A percentile compares a stretch with the other conserved stretches of the same genome.
These are phyloP conservation scores for Xylaria castorea DNA, from an alignment of 495 filamentous ascomycete species.

Conservation along the genomic window DNA sequence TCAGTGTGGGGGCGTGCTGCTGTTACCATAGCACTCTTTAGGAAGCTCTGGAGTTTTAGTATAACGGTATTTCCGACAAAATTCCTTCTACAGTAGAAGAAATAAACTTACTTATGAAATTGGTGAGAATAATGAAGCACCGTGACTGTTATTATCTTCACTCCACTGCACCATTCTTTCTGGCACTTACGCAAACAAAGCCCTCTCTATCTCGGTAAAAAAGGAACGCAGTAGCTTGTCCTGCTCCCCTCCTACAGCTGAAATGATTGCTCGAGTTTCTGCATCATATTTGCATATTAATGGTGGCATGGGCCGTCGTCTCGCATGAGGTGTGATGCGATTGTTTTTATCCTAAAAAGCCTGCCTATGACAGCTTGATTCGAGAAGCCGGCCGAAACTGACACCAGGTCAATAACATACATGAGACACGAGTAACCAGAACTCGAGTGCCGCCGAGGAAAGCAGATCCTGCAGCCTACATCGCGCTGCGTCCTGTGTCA, in stretches of 20 bases:
- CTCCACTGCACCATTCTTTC: background rate
- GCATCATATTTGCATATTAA: background rate
- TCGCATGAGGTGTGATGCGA: background rate
- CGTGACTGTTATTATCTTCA: background rate
- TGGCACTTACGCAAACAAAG: background rate
- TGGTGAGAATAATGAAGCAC: background rate
- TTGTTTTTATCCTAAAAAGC: background rate
- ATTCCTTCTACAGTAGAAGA: background rate
- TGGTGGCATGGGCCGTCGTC: background rate
- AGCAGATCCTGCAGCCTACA: background rate
- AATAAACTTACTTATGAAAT: background rate
- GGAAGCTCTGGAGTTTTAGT: background rate
- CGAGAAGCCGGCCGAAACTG: background rate
- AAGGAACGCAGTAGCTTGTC: background rate
- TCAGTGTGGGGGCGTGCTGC: background rate
- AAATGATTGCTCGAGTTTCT: background rate
- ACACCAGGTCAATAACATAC: background rate
- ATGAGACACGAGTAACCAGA: background rate
- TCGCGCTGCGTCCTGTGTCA: background rate
- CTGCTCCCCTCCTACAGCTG: background rate
- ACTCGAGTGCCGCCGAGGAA: background rate
- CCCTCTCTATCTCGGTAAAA: background rate
- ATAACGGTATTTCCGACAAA: background rate
- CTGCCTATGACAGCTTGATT: background rate
- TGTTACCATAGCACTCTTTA: background rate